Conservation (phyloP, 805 yeast species). For the Candida rishiriensis region DNA sequence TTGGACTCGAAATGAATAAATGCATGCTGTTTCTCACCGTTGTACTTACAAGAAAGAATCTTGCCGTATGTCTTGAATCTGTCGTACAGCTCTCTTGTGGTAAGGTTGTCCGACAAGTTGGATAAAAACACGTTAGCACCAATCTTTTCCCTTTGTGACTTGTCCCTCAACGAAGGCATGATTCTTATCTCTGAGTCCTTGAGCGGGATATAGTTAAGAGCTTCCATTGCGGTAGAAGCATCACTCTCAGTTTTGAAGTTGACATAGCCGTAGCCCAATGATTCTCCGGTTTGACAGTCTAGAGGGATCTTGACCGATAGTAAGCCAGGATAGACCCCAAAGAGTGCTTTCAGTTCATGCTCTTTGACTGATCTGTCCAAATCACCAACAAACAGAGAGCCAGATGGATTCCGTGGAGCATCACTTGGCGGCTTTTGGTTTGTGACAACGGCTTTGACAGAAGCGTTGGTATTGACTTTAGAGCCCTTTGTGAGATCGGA, state of each 20-base stretch:
- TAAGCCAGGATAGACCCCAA: constrained; percentile 41
- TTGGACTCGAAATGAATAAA: constrained; percentile 39
- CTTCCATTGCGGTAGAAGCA: constrained; percentile 53
- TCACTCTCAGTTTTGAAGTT: constrained; percentile 48
- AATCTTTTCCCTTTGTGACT: constrained; percentile 33
- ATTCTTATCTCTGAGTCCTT: constrained; percentile 44
- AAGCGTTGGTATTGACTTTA: too few relatives aligned
- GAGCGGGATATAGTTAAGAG: constrained; percentile 46
- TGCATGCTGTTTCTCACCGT: constrained; percentile 24
- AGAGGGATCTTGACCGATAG: constrained; percentile 58
- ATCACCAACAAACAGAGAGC: constrained; percentile 59
- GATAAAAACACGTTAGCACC: constrained; percentile 51
- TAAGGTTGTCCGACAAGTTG: constrained; percentile 36
- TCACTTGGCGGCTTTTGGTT: neutral
- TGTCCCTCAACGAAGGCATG: constrained; percentile 50
- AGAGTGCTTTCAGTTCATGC: constrained; percentile 38
- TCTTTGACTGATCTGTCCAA: constrained; percentile 49
- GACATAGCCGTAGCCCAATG: constrained; percentile 72
- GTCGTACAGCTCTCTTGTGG: constrained; percentile 27
- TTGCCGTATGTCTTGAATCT: constrained; percentile 24
- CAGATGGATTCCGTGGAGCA: neutral
- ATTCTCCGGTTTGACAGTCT: constrained; percentile 46
- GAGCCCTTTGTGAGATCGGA: too few relatives aligned
- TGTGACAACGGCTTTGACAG: too few relatives aligned
- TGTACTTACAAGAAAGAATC: constrained; percentile 29